A percentile compares a stretch with the other conserved stretches of the same genome.
Conservation (phyloP, 345 rosid genomes). For the Melastoma malabathricum region DNA sequence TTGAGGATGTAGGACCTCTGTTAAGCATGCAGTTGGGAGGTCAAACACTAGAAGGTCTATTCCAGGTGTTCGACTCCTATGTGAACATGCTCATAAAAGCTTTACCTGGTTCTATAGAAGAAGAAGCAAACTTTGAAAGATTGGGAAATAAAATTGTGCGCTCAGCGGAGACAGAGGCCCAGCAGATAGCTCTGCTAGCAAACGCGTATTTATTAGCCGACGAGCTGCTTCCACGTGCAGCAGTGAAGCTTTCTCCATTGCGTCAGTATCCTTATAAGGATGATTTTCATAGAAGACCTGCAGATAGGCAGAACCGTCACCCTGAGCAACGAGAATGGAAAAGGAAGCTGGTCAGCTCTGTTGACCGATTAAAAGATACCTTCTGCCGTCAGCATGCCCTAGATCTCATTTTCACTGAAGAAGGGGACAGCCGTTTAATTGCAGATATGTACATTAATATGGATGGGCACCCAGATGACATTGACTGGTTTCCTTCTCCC, state of each 20-base stretch:
- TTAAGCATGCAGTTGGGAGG: constrained; percentile 97
- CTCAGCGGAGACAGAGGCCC: constrained; percentile 88
- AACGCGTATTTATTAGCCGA: constrained; percentile 95
- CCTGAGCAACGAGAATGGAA: constrained; percentile 99
- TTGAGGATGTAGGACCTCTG: constrained; percentile 96
- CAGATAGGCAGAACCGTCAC: constrained; percentile 86
- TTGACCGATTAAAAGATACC: constrained; percentile 80
- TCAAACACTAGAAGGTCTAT: constrained; percentile 82
- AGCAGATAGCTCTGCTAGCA: constrained; percentile 93
- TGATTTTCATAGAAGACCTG: constrained; percentile 52
- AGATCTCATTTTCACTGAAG: constrained; percentile 94
- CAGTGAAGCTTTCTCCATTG: constrained; percentile 73
- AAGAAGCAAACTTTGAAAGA: constrained; percentile 74
- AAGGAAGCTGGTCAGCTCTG: constrained; percentile 67
- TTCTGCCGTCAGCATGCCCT: constrained; percentile 97
- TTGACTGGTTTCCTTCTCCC: constrained; percentile 79
- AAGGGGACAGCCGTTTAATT: constrained; percentile 82
- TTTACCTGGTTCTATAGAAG: constrained; percentile 92
- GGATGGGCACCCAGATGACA: constrained; percentile 60
- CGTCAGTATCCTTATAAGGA: constrained; percentile 48
- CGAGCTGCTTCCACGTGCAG: constrained; percentile 96
- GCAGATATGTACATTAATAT: constrained; percentile 90
- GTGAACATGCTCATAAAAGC: constrained; percentile 79
- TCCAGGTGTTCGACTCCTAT: constrained; percentile 86
- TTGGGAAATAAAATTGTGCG: constrained; percentile 71